Percentiles rank a stretch among this genome's conserved stretches.
phyloP scores from a whole-genome alignment of 805 yeast genomes.

The Metschnikowia cubensis region DNA sequence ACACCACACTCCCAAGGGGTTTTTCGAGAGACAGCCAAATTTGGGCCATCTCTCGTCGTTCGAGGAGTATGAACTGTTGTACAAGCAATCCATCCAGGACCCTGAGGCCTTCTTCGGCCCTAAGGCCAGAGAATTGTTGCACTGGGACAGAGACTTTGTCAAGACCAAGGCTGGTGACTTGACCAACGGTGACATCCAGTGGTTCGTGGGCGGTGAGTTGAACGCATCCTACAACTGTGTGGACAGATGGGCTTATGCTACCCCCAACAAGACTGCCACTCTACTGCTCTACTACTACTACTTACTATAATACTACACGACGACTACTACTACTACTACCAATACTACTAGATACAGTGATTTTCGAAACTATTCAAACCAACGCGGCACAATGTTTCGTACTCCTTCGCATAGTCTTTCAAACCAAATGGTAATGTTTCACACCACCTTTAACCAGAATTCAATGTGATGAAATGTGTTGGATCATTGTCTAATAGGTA shows the following conservation, averaged over 20 bases:
- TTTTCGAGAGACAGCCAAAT: conserved; percentile 56
- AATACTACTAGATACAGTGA: too few relatives aligned
- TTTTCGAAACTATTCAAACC: too few relatives aligned
- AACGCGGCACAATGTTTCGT: too few relatives aligned
- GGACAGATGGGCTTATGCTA: conserved; percentile 70
- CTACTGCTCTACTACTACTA: too few relatives aligned
- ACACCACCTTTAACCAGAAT: too few relatives aligned
- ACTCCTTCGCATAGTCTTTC: too few relatives aligned
- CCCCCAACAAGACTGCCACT: conserved; percentile 71
- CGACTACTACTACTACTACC: too few relatives aligned
- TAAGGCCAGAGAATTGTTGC: conserved; percentile 45
- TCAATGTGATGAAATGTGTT: too few relatives aligned
- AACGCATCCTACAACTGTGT: conserved; percentile 80
- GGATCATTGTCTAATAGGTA: too few relatives aligned
- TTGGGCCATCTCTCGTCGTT: conserved; percentile 56
- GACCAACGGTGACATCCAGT: conserved; percentile 48
- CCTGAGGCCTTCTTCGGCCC: conserved; percentile 55
- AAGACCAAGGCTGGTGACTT: conserved; percentile 45
- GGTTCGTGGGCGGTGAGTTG: conserved; percentile 78
- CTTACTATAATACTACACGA: too few relatives aligned
- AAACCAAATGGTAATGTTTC: too few relatives aligned
- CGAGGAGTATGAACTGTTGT: conserved; percentile 59
- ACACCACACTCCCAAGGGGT: conserved; percentile 51
- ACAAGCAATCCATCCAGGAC: conserved; percentile 53
- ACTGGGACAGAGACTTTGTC: conserved; percentile 53